These are phyloP conservation scores for Solidago caesia DNA, from an alignment of 129 eudicot species.

Conservation along the genomic window DNA sequence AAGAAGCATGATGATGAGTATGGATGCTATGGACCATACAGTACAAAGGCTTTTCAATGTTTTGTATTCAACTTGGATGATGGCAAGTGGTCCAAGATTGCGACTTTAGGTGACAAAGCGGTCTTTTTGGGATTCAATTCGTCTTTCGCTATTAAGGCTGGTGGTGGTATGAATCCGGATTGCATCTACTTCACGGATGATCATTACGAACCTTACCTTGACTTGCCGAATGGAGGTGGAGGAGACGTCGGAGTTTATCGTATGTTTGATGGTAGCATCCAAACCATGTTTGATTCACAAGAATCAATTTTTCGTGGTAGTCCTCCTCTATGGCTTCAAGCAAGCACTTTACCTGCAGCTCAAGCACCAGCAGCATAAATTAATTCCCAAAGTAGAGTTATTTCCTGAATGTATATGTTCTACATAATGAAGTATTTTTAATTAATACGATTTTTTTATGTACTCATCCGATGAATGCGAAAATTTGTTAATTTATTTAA, in stretches of 20 bases:
- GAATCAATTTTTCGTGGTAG: slow-evolving; percentile 22
- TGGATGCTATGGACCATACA: slow-evolving; percentile 19
- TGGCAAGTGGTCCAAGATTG: slow-evolving; percentile 25
- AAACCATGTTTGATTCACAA: slow-evolving; percentile 19
- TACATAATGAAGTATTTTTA: no score
- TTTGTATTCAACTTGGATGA: slow-evolving; percentile 20
- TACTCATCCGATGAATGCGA: no score
- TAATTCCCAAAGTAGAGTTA: not conserved
- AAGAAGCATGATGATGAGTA: slow-evolving; percentile 14
- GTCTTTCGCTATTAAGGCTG: slow-evolving; percentile 9
- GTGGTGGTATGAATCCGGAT: slow-evolving; percentile 19
- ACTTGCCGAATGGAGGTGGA: slow-evolving; percentile 30
- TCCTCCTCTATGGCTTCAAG: slow-evolving; percentile 35
- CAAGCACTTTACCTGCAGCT: slow-evolving; percentile 9
- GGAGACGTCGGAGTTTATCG: slow-evolving; percentile 30
- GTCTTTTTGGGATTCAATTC: slow-evolving; percentile 34
- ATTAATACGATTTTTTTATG: no score
- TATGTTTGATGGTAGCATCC: slow-evolving; percentile 26
- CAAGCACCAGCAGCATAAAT: no score
- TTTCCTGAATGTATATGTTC: no score
- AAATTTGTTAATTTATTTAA: no score
- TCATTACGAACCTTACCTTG: slow-evolving; percentile 29
- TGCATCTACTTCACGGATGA: slow-evolving; percentile 37
- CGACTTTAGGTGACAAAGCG: slow-evolving; percentile 23
- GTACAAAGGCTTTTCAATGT: slow-evolving; percentile 22